Percentiles rank a stretch among this genome's conserved stretches.
These are phyloP conservation scores for Heterobasidion occidentale DNA, from an alignment of 1,284 basidiomycete genomes.

Conservation along the genomic window DNA sequence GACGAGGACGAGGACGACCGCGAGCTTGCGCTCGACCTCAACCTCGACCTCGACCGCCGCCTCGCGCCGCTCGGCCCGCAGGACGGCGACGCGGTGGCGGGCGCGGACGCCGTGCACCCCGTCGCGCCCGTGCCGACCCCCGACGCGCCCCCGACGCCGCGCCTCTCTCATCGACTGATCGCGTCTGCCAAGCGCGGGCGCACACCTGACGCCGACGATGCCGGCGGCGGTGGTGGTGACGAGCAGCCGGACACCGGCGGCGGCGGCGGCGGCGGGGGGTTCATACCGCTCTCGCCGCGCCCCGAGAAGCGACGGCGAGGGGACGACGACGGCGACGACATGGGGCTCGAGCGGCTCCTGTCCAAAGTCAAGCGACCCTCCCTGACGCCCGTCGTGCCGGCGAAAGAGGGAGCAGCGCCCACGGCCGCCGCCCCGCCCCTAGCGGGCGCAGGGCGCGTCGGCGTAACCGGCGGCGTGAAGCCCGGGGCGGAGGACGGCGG, in stretches of 20 bases:
- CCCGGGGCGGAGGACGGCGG: conserved; percentile 40
- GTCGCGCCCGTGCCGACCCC: not conserved
- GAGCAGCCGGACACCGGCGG: conserved; percentile 26
- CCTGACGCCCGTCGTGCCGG: conserved; percentile 13
- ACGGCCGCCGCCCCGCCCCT: conserved; percentile 5
- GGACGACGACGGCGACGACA: conserved; percentile 70
- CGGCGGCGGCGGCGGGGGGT: conserved; percentile 31
- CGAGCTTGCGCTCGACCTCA: not conserved
- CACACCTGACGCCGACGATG: conserved; percentile 23
- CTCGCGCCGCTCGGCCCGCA: conserved; percentile 8
- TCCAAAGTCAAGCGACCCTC: conserved; percentile 48
- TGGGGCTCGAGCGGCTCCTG: conserved; percentile 43
- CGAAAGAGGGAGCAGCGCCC: conserved; percentile 10
- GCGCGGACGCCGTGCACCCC: not conserved
- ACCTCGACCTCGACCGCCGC: not conserved
- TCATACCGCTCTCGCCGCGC: conserved; percentile 36
- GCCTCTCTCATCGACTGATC: conserved; percentile 33
- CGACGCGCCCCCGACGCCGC: conserved; percentile 20
- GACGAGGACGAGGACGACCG: conserved; percentile 32
- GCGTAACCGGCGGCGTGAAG: conserved; percentile 7
- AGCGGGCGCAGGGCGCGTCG: conserved; percentile 17
- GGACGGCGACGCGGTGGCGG: not conserved
- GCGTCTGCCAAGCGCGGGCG: conserved; percentile 17
- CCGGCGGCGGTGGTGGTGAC: conserved; percentile 19
- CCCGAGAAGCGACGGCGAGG: conserved; percentile 63